Evolutionary conservation across 2,329 filamentous ascomycete species (phyloP).

Genomic region (Ramularia collo-cygni): DNA sequence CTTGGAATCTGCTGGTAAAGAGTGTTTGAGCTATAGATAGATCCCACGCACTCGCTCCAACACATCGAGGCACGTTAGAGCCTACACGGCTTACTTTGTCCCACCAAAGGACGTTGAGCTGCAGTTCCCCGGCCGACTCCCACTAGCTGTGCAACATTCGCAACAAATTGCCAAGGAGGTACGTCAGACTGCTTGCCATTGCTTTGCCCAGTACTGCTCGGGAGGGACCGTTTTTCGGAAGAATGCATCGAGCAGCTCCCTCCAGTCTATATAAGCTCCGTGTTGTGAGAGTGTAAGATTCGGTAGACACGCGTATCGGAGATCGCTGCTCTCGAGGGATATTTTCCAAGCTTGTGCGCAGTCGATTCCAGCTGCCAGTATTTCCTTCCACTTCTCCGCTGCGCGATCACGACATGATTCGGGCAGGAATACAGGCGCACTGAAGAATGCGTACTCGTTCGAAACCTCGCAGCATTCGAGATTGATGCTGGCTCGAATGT

Average conservation of each 20-base stretch:
- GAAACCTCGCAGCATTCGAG: slow-evolving; percentile 15
- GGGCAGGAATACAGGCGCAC: slow-evolving; percentile 13
- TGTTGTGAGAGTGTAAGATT: slow-evolving; percentile 12
- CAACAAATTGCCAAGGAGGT: slow-evolving; percentile 2
- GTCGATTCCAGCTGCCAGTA: slow-evolving; percentile 13
- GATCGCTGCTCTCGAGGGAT: slow-evolving; percentile 9
- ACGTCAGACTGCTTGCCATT: not conserved
- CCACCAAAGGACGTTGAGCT: not conserved
- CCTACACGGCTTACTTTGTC: too few species aligned
- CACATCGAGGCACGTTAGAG: too few species aligned
- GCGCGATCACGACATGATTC: slow-evolving; percentile 11
- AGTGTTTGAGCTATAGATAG: too few species aligned
- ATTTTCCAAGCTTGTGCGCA: slow-evolving; percentile 17
- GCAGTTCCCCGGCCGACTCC: slow-evolving; percentile 1
- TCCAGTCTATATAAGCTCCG: slow-evolving; percentile 21
- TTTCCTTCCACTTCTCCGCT: slow-evolving; percentile 21
- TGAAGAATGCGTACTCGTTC: slow-evolving; percentile 20
- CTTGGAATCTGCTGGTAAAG: too few species aligned
- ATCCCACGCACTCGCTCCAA: too few species aligned
- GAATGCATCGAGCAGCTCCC: slow-evolving; percentile 20
- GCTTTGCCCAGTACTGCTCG: not conserved
- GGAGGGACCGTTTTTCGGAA: slow-evolving; percentile 1
- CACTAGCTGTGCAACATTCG: not conserved
- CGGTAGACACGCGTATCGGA: slow-evolving; percentile 12
- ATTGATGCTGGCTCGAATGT: slow-evolving; percentile 16